These are phyloP conservation scores for Paecilomyces variotii DNA, from an alignment of 2,329 filamentous ascomycete species.

Conservation along the genomic window DNA sequence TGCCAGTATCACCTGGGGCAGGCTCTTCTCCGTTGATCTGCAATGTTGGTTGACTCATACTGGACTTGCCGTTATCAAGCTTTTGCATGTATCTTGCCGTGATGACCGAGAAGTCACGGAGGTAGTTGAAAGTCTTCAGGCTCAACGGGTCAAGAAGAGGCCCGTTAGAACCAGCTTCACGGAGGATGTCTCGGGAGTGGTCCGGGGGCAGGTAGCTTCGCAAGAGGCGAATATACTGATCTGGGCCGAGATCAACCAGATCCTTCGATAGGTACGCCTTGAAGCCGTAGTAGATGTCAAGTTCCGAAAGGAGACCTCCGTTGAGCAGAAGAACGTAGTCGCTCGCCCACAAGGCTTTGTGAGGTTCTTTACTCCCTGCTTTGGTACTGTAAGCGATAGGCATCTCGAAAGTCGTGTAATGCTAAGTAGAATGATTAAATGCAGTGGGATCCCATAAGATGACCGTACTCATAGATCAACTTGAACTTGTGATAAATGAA, in stretches of 20 bases:
- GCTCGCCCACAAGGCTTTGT: background rate
- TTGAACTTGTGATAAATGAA: background rate
- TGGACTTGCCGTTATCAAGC: background rate
- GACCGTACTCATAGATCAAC: background rate
- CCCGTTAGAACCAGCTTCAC: background rate
- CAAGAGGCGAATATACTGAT: background rate
- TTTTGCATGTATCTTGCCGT: background rate
- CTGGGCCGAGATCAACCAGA: background rate
- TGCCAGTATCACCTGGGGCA: background rate
- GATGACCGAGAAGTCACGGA: background rate
- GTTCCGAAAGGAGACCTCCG: background rate
- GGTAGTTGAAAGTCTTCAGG: background rate
- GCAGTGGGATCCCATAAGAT: background rate
- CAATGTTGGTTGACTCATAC: background rate
- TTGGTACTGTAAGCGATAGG: background rate
- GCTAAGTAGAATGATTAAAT: background rate
- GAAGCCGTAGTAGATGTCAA: background rate
- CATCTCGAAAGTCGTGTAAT: background rate
- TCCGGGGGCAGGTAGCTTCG: background rate
- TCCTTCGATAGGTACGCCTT: background rate
- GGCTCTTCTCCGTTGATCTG: background rate
- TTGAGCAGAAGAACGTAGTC: background rate
- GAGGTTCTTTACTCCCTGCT: background rate
- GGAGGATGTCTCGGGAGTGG: background rate
- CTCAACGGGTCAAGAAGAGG: background rate